Evolutionary conservation across 2,329 filamentous ascomycete species (phyloP), one percentile per base, ranked within the genome.

Genomic region (Neurospora crassa): DNA sequence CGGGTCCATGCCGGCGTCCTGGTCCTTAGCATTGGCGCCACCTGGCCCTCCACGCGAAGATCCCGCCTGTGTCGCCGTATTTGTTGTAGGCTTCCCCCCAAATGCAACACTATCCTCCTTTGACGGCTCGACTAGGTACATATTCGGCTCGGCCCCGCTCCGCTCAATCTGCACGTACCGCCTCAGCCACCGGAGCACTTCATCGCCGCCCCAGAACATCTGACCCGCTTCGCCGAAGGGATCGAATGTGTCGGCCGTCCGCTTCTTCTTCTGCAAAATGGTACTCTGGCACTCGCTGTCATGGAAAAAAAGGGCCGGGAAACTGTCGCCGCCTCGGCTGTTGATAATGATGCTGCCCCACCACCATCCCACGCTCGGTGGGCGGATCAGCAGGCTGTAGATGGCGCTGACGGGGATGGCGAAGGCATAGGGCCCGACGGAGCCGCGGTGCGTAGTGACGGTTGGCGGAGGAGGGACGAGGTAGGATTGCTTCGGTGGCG

Each of bases 191-290:
- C 93, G 87, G 68, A 99, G 80, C 0, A 98, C 92, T 82, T 99
- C 95, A 79, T 99, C 96, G 5, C 96, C 96, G 71, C 96, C 96
- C 96, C 96, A 99, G 78, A 97, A 98, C 85, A 97, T 91, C 79
- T 92, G 89, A 0, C 95, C 95, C 74, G 87, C 87, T 73, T 93
- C 92, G 18, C 91, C 90, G 79, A 97, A 97, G 0, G 94, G 94
- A 76, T 97, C 94, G 77, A 99, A 98, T 63, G 85, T 92, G 76
- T 97, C 93, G 73, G 87, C 88, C 0, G 93, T 89, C 70, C 92
- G 84, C 81, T 91, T 93, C 85, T 96, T 97, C 83, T 96, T 93
- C 81, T 98, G 95, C 71, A 96, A 82, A 29, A 98, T 97, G 0
- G 96, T 99, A 70, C 92, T 96, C 81, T 97, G 92, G 78, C 96